Evolutionary conservation across 371 early-diverging fungal genomes (phyloP).

Genomic region (Apophysomyces trapeziformis): DNA sequence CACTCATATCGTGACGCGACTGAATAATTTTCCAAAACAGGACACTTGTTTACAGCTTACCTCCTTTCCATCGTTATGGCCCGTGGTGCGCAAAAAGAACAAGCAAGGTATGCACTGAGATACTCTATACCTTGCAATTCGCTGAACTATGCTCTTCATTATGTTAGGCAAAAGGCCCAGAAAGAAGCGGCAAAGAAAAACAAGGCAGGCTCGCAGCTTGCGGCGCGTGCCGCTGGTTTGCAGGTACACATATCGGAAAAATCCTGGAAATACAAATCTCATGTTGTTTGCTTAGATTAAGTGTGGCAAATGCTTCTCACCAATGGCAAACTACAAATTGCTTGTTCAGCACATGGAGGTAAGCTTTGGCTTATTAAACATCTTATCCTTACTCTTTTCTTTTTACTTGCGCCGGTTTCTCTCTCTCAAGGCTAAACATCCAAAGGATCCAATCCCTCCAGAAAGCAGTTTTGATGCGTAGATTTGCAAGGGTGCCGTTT

Average conservation of each 20-base stretch:
- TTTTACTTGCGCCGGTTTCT: too few species aligned
- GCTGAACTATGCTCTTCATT: too few species aligned
- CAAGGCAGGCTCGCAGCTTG: slow-evolving; percentile 7
- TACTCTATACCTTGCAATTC: too few species aligned
- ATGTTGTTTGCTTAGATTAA: slow-evolving; percentile 33
- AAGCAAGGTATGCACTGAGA: not conserved
- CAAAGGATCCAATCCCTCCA: slow-evolving; percentile 55
- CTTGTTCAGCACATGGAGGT: slow-evolving; percentile 68
- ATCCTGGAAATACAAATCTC: slow-evolving; percentile 18
- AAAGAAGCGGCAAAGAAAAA: slow-evolving; percentile 59
- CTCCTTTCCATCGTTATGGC: not conserved
- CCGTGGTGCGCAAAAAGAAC: slow-evolving; percentile 10
- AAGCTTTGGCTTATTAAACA: slow-evolving; percentile 12
- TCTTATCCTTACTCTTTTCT: too few species aligned
- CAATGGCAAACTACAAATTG: slow-evolving; percentile 60
- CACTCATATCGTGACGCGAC: too few species aligned
- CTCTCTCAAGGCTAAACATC: slow-evolving; percentile 57
- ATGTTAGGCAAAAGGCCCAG: slow-evolving; percentile 58
- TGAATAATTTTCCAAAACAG: too few species aligned
- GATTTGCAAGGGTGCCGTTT: not conserved
- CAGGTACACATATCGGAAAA: slow-evolving; percentile 32
- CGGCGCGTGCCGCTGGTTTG: slow-evolving; percentile 61
- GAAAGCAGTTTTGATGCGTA: slow-evolving; percentile 33
- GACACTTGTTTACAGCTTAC: too few species aligned
- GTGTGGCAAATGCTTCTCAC: slow-evolving; percentile 44